These are phyloP conservation scores for Oryza coarctata DNA, from an alignment of 176 grass and related monocot species.

Conservation along the genomic window DNA sequence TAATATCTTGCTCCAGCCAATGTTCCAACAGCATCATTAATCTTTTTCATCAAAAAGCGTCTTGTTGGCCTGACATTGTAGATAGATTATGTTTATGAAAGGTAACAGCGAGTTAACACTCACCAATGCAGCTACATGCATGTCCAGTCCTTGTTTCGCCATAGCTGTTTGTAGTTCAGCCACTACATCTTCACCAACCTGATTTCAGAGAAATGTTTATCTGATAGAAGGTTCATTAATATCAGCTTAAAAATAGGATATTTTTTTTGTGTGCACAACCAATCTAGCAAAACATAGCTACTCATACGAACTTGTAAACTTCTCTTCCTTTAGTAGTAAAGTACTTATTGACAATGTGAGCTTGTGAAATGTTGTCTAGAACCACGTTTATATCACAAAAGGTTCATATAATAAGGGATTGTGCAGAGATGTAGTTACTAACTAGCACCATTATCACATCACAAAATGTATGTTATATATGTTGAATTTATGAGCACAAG, in stretches of 20 bases:
- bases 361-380: not conserved
- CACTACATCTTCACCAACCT: constrained; percentile 84
- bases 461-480: not conserved
- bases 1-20: constrained; percentile 79
- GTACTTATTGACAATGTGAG: not conserved
- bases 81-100: not conserved
- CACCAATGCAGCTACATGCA: constrained; percentile 83
- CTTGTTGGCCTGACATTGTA: not conserved
- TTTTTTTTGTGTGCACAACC: not conserved
- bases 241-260: not conserved
- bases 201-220: constrained; percentile 33
- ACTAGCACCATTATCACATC: not conserved
- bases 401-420: not conserved
- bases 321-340: not conserved
- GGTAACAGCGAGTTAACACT: not conserved
- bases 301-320: not conserved
- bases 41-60: constrained; percentile 51
- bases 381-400: not conserved
- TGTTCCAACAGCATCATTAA: constrained; percentile 88
- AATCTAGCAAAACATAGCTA: not conserved
- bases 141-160: constrained; percentile 70
- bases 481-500: not conserved
- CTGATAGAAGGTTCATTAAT: not conserved
- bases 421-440: not conserved
- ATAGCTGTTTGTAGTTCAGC: constrained; percentile 63